phyloP scores from a whole-genome alignment of 805 yeast species.

The Suhomyces vadensis region DNA sequence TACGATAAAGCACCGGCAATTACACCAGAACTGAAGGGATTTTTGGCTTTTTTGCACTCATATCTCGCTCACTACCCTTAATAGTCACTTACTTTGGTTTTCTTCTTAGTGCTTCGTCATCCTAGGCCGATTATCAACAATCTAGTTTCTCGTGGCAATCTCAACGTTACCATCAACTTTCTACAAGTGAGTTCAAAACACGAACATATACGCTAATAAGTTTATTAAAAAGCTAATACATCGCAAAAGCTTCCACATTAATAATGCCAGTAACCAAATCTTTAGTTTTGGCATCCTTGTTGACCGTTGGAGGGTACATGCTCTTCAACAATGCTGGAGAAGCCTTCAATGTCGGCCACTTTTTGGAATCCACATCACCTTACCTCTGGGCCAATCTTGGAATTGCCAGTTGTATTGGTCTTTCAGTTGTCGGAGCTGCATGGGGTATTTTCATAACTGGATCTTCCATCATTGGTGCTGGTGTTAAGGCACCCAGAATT shows the following conservation, averaged over 20 bases:
- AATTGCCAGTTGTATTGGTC: conserved; percentile 86
- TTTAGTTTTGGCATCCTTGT: conserved; percentile 33
- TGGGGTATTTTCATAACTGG: conserved; percentile 99
- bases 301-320: conserved; percentile 54
- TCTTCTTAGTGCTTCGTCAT: not conserved
- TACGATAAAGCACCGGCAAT: not conserved
- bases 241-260: not conserved
- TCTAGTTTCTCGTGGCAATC: not conserved
- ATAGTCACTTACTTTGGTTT: not conserved
- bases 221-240: not conserved
- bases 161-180: not conserved
- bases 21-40: not conserved
- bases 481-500: conserved; percentile 96
- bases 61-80: not conserved
- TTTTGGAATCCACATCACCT: conserved; percentile 83
- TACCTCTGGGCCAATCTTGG: conserved; percentile 97
- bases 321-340: conserved; percentile 93
- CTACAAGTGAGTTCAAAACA: not conserved
- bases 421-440: conserved; percentile 96
- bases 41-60: not conserved
- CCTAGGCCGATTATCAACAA: not conserved
- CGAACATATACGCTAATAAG: not conserved
- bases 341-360: conserved; percentile 86
- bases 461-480: conserved; percentile 92
- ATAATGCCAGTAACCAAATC: conserved; percentile 16